Evolutionary conservation across 345 rosid genomes (phyloP), one percentile per base, ranked within the genome.

Genomic region (Conringia planisiliqua): DNA sequence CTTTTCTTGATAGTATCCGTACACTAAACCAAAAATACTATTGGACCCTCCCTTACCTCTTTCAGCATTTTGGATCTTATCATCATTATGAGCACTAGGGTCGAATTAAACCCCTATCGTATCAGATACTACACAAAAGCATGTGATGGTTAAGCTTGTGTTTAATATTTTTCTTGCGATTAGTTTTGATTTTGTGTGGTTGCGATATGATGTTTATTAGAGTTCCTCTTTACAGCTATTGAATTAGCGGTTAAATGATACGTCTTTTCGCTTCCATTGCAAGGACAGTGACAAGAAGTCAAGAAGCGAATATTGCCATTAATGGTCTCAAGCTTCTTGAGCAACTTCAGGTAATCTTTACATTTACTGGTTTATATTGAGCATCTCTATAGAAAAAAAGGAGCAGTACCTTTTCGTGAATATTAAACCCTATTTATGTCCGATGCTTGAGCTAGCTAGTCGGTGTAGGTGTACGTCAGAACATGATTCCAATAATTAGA

Each of bases 401-500:
- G n/a, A n/a, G n/a, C n/a, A 69, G n/a, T 7, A 43, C 62, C 36
- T 32, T 62, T 68, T 74, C 18, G 46, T 75, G 59, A 70, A 76
- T 51, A 70, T 35, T 13, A 62, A 69, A 70, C 60, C 16, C 36
- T 57, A 36, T 65, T 65, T 39, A 20, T 47, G 54, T 56, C 39
- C 22, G 55, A 24, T 58, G 48, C 63, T 47, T 66, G 65, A 66
- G 62, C 63, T 71, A 66, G 62, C 63, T 71, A 71, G 30, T 61
- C 32, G 51, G 10, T 52, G 69, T 66, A 78, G 69, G 63, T 40
- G 81, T 78, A 72, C 64, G 73, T 65, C 43, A 42, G 73, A 77
- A 77, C 81, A 71, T 57, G 80, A 77, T 77, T 71, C 81, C 33
- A 24, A 36, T 71, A 22, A 70, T 54, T 57, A 63, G 62, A 57